These are phyloP conservation scores for Backusella parvicylindrica DNA, from an alignment of 192 early-diverging fungal genomes.

Conservation along the genomic window DNA sequence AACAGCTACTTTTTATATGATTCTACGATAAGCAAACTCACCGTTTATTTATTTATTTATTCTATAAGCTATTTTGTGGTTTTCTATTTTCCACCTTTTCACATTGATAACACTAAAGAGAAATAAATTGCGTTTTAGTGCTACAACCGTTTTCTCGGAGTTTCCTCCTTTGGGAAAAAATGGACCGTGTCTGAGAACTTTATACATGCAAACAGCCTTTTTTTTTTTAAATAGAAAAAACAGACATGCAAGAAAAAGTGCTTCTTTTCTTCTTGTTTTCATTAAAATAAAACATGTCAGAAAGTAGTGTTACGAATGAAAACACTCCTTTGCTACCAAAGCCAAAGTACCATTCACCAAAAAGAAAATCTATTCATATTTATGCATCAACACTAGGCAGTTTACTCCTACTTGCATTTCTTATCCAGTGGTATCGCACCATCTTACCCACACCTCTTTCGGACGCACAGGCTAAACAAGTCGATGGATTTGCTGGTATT, in stretches of 20 bases:
- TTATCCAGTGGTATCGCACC: conserved; percentile 1
- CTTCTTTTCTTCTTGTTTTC: not conserved
- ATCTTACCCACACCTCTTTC: conserved; percentile 2
- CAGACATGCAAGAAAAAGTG: not conserved
- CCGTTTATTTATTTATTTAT: too few relatives aligned
- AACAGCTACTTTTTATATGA: too few relatives aligned
- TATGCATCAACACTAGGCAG: not conserved
- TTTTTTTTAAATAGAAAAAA: too few relatives aligned
- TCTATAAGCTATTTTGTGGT: too few relatives aligned
- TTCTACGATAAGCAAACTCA: too few relatives aligned
- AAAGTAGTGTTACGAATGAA: not conserved
- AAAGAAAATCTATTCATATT: not conserved
- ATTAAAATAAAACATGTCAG: not conserved
- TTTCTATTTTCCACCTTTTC: too few relatives aligned
- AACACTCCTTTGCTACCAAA: not conserved
- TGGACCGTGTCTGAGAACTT: not conserved
- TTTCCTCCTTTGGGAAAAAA: conserved; percentile 4
- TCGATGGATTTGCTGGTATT: conserved; percentile 27
- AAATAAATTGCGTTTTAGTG: not conserved
- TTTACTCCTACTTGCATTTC: not conserved
- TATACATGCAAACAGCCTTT: not conserved
- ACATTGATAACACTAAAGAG: too few relatives aligned
- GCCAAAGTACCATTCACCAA: not conserved
- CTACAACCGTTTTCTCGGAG: not conserved
- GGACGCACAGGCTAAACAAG: conserved; percentile 12